Percentiles rank a stretch among this genome's conserved stretches.
Evolutionary conservation across 1,139 yeast species (phyloP).

Genomic region (Taphrina deformans): DNA sequence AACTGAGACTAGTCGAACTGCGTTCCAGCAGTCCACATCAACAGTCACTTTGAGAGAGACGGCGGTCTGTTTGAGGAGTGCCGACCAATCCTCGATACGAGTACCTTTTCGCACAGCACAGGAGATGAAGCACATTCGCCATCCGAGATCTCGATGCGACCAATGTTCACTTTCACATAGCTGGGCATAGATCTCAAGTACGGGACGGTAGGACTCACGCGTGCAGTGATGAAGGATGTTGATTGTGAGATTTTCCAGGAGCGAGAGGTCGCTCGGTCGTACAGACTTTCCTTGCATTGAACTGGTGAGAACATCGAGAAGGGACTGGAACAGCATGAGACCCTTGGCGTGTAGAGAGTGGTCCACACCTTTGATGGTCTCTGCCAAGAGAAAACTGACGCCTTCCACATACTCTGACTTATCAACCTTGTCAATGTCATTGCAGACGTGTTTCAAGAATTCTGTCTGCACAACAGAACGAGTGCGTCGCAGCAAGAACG

Average conservation of each 20-base stretch:
- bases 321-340: constrained; percentile 11
- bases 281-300: neutral
- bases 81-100: constrained; percentile 46
- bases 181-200: constrained; percentile 1
- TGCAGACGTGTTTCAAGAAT: constrained; percentile 53
- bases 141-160: neutral
- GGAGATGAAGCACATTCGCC: constrained; percentile 19
- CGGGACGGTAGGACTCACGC: constrained; percentile 27
- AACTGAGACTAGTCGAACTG: constrained; percentile 30
- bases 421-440: constrained; percentile 46
- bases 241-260: constrained; percentile 12
- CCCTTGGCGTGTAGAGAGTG: constrained; percentile 65
- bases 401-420: constrained; percentile 53
- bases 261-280: neutral
- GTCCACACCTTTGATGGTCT: constrained; percentile 70
- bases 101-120: constrained; percentile 45
- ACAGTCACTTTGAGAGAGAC: neutral
- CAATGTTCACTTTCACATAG: neutral
- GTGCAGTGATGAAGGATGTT: constrained; percentile 30
- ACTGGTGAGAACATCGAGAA: constrained; percentile 7
- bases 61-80: constrained; percentile 37
- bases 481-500: constrained; percentile 76
- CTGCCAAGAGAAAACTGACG: constrained; percentile 63
- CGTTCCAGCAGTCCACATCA: constrained; percentile 18
- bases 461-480: constrained; percentile 52